Conservation (phyloP, 768 basidiomycete species). For the Kwoniella europaea region DNA sequence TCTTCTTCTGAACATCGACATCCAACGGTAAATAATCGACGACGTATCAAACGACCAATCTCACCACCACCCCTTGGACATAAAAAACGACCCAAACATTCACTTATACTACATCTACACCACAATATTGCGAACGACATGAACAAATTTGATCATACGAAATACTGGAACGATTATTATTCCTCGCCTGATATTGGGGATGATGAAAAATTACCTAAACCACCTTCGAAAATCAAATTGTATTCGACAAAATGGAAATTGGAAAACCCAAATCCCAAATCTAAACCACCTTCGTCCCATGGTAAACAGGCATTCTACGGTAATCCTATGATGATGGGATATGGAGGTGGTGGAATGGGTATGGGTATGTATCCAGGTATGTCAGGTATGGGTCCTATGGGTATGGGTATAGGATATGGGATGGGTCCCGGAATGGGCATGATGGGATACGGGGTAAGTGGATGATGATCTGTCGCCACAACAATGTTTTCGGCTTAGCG, state of each 20-base stretch:
- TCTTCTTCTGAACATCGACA: background rate
- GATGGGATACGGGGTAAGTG: slow-evolving; percentile 37
- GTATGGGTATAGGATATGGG: slow-evolving; percentile 31
- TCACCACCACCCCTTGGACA: slow-evolving; percentile 17
- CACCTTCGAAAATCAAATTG: slow-evolving; percentile 17
- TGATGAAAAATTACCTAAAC: slow-evolving; percentile 31
- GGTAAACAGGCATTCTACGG: slow-evolving; percentile 42
- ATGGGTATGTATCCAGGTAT: slow-evolving; percentile 34
- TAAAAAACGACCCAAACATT: slow-evolving; percentile 9
- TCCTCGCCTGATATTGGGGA: slow-evolving; percentile 15
- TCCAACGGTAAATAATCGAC: slow-evolving; percentile 9
- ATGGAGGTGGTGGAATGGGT: slow-evolving; percentile 24
- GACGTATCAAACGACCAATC: slow-evolving; percentile 1
- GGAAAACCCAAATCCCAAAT: slow-evolving; percentile 42
- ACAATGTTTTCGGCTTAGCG: no score
- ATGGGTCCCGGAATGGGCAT: slow-evolving; percentile 36
- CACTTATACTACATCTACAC: background rate
- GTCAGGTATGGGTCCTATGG: slow-evolving; percentile 35
- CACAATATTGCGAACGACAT: background rate
- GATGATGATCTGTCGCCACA: background rate
- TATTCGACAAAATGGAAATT: slow-evolving; percentile 50
- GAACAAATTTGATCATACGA: background rate
- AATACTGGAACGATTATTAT: slow-evolving; percentile 40
- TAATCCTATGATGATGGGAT: slow-evolving; percentile 21
- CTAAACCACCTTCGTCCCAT: slow-evolving; percentile 4